Percentiles rank a stretch among this genome's conserved stretches.
phyloP scores from a whole-genome alignment of 2,329 filamentous ascomycete genomes.

The Beauveria sp. region DNA sequence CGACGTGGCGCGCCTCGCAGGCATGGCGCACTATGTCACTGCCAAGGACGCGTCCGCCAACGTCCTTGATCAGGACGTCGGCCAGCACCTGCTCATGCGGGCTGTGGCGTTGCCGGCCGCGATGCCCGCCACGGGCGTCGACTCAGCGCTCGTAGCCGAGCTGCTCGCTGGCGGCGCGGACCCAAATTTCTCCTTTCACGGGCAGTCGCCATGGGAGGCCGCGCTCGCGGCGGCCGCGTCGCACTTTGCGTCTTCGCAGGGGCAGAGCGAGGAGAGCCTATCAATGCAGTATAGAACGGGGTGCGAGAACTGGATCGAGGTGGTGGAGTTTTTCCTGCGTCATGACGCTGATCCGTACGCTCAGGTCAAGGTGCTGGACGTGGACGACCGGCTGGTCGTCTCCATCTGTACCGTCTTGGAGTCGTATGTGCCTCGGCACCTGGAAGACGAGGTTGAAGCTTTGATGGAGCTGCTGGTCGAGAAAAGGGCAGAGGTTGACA shows the following conservation, averaged over 20 bases:
- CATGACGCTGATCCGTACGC: slow-evolving; percentile 5
- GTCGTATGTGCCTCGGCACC: background rate
- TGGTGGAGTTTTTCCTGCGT: background rate
- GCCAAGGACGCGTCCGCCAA: background rate
- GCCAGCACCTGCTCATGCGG: slow-evolving; percentile 1
- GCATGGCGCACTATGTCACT: background rate
- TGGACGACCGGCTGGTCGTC: background rate
- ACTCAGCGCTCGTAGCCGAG: background rate
- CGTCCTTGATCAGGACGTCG: background rate
- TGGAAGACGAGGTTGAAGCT: background rate
- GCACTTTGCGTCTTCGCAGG: background rate
- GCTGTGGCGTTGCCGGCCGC: background rate
- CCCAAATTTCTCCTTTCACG: background rate
- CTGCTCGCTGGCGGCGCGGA: background rate
- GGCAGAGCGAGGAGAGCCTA: background rate
- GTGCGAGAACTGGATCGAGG: background rate
- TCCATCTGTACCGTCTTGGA: background rate
- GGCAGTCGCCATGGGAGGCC: slow-evolving; percentile 2
- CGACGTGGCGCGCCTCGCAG: slow-evolving; percentile 2
- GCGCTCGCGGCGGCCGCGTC: slow-evolving; percentile 1
- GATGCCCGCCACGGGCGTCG: background rate
- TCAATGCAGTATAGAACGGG: background rate
- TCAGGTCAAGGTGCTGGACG: background rate
- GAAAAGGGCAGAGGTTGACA: background rate
- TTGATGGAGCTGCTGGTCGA: background rate